Conservation (phyloP, 208 protist genomes). For the Trypanosoma scelopori region DNA sequence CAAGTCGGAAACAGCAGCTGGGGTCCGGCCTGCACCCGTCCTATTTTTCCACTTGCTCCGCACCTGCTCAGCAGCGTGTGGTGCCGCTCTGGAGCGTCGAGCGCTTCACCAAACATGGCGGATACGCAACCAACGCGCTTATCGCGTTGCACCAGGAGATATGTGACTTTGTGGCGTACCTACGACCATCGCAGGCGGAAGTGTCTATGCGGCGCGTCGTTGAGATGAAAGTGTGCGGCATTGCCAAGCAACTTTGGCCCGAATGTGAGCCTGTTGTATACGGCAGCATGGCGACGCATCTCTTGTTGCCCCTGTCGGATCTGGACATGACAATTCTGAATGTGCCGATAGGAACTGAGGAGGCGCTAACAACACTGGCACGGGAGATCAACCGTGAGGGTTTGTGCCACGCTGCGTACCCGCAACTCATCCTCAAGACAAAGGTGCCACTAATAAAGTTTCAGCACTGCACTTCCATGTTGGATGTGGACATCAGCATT, state of each 20-base stretch:
- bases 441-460: slow-evolving; percentile 95
- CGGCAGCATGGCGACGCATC: slow-evolving; percentile 84
- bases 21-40: neutral
- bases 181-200: slow-evolving; percentile 77
- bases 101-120: slow-evolving; percentile 31
- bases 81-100: slow-evolving; percentile 39
- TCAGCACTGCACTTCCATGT: slow-evolving; percentile 54
- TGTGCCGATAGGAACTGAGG: slow-evolving; percentile 45
- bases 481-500: slow-evolving; percentile 92
- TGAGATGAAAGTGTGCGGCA: slow-evolving; percentile 45
- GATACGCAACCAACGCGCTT: slow-evolving; percentile 50
- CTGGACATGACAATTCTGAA: slow-evolving; percentile 82
- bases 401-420: slow-evolving; percentile 65
- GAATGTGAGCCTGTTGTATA: slow-evolving; percentile 73
- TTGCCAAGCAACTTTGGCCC: slow-evolving; percentile 78
- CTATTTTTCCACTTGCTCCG: neutral
- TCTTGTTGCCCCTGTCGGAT: slow-evolving; percentile 85
- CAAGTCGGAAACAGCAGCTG: neutral
- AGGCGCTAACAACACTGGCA: slow-evolving; percentile 63
- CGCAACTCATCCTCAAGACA: slow-evolving; percentile 90
- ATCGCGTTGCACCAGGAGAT: slow-evolving; percentile 87
- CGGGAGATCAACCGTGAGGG: slow-evolving; percentile 55
- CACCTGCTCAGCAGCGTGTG: slow-evolving; percentile 6
- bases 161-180: slow-evolving; percentile 76
- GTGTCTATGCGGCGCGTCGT: slow-evolving; percentile 76